Evolutionary conservation across 495 filamentous ascomycete genomes (phyloP), one percentile per base, ranked within the genome.

Genomic region (Xylaria intraflava): DNA sequence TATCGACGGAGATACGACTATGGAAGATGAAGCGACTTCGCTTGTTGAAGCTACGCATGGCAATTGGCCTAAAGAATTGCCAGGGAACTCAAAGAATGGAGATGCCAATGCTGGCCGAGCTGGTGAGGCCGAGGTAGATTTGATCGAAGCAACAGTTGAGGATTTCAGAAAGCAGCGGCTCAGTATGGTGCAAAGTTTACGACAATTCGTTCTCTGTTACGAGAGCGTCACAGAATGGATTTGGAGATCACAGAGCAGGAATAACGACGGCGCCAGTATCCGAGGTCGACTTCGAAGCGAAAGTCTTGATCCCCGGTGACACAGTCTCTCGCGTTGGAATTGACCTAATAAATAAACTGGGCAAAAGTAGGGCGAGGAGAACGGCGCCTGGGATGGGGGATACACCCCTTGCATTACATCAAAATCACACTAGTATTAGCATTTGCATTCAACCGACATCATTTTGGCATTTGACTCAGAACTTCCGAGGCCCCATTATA

Each of bases 131-230:
- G 74, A 78, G 30, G 54, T 86, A 2, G 94, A 98, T 68, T 69
- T 97, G 52, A 79, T 98, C 41, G 83, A 84, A 50, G 84, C 83
- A 63, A 90, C 89, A 0, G 92, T 98, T 4, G 84, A 89, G 57
- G 89, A 96, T 62, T 94, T 98, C 63, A 77, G 93, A 29, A 76
- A 75, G 7, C 94, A 98, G 70, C 74, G 93, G 51, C 69, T 96
- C 6, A 95, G 90, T 71, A 97, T 97, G 93, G 92, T 98, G 49
- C 93, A 98, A 70, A 95, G 87, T 59, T 72, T 98, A 56, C 81
- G 89, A 56, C 93, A 98, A 69, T 98, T 85, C 69, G 92, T 96
- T 49, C 79, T 98, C 35, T 98, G 93, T 64, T 98, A 98, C 66
- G 93, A 98, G 70, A 94, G 87, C 24, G 79, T 96, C 7, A 71